These are phyloP conservation scores for Phylloporus sp. DNA, from an alignment of 768 basidiomycete genomes.

Conservation along the genomic window DNA sequence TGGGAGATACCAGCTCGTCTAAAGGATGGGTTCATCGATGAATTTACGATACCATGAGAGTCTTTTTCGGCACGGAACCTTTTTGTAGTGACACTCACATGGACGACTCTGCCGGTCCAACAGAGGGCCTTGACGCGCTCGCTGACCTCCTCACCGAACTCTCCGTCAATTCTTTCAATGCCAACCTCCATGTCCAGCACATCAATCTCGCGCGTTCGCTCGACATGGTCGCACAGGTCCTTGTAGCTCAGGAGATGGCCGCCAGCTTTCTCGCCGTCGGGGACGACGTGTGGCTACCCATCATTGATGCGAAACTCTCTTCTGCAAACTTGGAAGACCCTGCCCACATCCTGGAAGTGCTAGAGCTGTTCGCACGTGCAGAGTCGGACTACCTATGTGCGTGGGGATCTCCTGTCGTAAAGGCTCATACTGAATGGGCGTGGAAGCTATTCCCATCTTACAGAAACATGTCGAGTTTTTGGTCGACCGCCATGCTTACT, in stretches of 20 bases:
- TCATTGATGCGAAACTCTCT: slow-evolving; percentile 54
- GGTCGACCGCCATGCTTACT: slow-evolving; percentile 34
- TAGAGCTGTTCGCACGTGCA: slow-evolving; percentile 61
- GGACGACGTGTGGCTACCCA: slow-evolving; percentile 71
- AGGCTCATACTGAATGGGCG: slow-evolving; percentile 15
- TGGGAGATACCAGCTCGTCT: no score
- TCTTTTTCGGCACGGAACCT: slow-evolving; percentile 11
- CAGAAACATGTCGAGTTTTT: slow-evolving; percentile 66
- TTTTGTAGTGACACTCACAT: slow-evolving; percentile 33
- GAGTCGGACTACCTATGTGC: slow-evolving; percentile 78
- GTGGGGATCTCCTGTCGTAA: slow-evolving; percentile 28
- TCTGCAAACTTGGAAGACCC: slow-evolving; percentile 48
- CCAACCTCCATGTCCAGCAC: slow-evolving; percentile 64
- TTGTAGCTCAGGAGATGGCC: slow-evolving; percentile 64
- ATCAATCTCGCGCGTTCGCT: slow-evolving; percentile 56
- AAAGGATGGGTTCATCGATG: no score
- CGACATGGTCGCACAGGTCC: slow-evolving; percentile 56
- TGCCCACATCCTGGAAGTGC: slow-evolving; percentile 50
- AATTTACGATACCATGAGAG: no score
- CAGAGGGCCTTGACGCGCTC: slow-evolving; percentile 59
- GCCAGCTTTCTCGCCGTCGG: slow-evolving; percentile 58
- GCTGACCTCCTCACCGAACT: slow-evolving; percentile 56
- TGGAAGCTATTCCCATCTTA: slow-evolving; percentile 70
- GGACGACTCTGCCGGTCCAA: slow-evolving; percentile 41
- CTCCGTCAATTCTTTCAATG: slow-evolving; percentile 55